A percentile compares a stretch with the other conserved stretches of the same genome.
phyloP scores from a whole-genome alignment of 805 yeast genomes.

The Nakazawaea wyomingensis region DNA sequence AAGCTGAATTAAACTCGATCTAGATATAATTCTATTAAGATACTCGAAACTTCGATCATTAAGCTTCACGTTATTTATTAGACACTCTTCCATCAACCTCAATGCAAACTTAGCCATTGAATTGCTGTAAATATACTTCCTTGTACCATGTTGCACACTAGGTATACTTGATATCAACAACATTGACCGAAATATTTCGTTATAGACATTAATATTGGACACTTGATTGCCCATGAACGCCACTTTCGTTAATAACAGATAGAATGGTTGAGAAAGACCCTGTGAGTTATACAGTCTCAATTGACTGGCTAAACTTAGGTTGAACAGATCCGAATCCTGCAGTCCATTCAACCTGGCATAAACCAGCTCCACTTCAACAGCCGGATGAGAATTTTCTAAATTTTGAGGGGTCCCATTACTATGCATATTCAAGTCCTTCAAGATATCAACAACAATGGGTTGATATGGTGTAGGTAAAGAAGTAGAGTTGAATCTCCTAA shows the following conservation, averaged over 20 bases:
- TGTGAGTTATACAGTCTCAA: constrained; percentile 4
- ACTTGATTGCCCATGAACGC: neutral
- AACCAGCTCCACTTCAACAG: constrained; percentile 5
- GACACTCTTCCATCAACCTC: constrained; percentile 1
- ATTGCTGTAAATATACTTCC: neutral
- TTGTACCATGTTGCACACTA: neutral
- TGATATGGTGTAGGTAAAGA: neutral
- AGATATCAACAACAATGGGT: neutral
- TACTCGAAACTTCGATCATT: constrained; percentile 2
- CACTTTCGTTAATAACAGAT: constrained; percentile 4
- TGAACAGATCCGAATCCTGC: neutral
- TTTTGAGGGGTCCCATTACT: neutral
- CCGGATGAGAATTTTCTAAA: too few relatives aligned
- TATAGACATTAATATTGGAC: constrained; percentile 3
- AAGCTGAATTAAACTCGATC: neutral
- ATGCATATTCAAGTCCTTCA: constrained; percentile 6
- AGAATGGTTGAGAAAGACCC: neutral
- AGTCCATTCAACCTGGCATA: neutral
- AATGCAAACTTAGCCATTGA: constrained; percentile 3
- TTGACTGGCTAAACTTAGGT: neutral
- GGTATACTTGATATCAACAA: neutral
- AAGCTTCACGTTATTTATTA: neutral
- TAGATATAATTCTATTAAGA: constrained; percentile 3
- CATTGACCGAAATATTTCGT: constrained; percentile 6
- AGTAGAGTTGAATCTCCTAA: neutral